These are phyloP conservation scores for Rubia peregrina DNA, from an alignment of 305 asterid genomes.

Conservation along the genomic window DNA sequence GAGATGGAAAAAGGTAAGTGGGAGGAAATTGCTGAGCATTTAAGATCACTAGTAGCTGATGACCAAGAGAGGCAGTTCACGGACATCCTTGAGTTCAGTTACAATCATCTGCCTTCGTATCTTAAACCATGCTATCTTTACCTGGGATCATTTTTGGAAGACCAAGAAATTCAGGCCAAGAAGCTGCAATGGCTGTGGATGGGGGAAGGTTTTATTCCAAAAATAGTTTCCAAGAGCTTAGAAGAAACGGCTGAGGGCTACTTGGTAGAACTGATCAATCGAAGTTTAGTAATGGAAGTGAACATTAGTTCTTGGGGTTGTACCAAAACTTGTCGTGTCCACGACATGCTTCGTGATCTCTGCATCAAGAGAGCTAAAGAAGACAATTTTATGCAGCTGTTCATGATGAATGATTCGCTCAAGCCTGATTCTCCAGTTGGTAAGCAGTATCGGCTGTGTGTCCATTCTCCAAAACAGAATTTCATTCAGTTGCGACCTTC, in stretches of 20 bases:
- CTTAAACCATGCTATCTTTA: not conserved
- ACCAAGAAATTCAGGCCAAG: not conserved
- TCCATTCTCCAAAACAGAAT: not conserved
- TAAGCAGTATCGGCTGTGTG: not conserved
- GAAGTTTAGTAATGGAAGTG: not conserved
- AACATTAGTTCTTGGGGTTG: conserved; percentile 8
- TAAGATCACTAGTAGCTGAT: not conserved
- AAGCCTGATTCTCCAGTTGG: not conserved
- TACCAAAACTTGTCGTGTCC: conserved; percentile 8
- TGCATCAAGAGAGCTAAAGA: conserved; percentile 19
- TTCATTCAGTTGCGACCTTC: not conserved
- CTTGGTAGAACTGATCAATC: not conserved
- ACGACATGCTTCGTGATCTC: conserved; percentile 24
- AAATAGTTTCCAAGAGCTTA: not conserved
- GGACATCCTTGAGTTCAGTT: not conserved
- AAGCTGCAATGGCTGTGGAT: not conserved
- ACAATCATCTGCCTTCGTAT: not conserved
- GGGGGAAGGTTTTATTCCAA: not conserved
- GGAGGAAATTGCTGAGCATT: conserved; percentile 14
- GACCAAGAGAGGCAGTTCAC: not conserved
- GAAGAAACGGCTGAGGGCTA: not conserved
- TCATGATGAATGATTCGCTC: not conserved
- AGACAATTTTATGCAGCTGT: conserved; percentile 16
- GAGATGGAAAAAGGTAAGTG: conserved; percentile 3
- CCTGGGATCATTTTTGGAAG: not conserved